Percentiles rank a stretch among this genome's conserved stretches.
Evolutionary conservation across 352 stramenopile species (phyloP).

Genomic region (Pythium oligandrum): DNA sequence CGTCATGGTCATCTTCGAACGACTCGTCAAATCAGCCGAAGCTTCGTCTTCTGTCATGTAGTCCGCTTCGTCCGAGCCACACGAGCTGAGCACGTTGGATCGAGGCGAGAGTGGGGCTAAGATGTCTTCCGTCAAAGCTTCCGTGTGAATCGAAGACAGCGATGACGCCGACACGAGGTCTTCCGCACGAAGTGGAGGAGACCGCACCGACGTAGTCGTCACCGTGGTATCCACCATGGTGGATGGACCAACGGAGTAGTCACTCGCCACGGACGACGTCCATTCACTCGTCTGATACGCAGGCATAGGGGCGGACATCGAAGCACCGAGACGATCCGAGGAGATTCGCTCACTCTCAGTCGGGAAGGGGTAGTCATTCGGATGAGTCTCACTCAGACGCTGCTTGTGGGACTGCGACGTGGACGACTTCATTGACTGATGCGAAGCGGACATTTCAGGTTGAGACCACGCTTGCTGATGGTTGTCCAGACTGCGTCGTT

Average conservation of each 20-base stretch:
- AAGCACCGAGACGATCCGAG: too few relatives aligned
- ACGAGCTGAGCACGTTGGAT: conserved; percentile 11
- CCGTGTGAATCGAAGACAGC: neutral
- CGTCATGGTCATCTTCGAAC: conserved; percentile 20
- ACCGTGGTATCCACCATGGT: neutral
- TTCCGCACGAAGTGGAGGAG: neutral
- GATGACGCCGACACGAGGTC: too few relatives aligned
- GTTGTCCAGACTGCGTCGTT: conserved; percentile 24
- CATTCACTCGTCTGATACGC: neutral
- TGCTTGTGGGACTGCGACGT: too few relatives aligned
- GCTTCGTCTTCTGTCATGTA: conserved; percentile 7
- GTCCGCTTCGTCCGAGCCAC: conserved; percentile 24
- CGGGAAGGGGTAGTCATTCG: too few relatives aligned
- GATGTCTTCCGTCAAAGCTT: neutral
- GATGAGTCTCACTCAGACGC: too few relatives aligned
- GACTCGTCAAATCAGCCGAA: conserved; percentile 14
- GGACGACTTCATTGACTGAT: neutral
- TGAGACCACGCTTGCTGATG: neutral
- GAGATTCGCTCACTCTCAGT: too few relatives aligned
- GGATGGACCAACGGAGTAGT: neutral
- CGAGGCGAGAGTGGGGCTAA: conserved; percentile 8
- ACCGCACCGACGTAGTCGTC: neutral
- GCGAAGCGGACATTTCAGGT: too few relatives aligned
- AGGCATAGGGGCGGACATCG: too few relatives aligned
- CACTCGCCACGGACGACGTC: neutral